Evolutionary conservation across 2,329 filamentous ascomycete genomes (phyloP).

Genomic region (Colletotrichum sp.): DNA sequence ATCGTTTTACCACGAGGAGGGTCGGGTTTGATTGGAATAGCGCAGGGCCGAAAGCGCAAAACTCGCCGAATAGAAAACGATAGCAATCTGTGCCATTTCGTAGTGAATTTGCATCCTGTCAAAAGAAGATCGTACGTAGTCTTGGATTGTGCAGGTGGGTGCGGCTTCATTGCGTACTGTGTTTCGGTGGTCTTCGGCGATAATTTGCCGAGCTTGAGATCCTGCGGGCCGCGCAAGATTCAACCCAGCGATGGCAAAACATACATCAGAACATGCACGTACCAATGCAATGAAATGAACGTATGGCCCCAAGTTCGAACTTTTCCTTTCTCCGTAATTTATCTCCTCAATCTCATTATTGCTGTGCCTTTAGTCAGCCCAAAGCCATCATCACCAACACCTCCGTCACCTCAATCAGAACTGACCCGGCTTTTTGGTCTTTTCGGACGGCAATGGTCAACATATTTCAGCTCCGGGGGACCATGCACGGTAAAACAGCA

Average conservation of each 20-base stretch:
- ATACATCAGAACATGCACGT: not conserved
- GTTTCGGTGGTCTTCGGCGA: not conserved
- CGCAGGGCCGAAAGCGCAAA: not conserved
- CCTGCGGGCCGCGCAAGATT: not conserved
- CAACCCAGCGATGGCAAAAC: not conserved
- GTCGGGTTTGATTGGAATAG: not conserved
- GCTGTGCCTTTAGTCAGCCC: not conserved
- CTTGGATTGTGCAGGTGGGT: not conserved
- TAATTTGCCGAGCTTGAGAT: not conserved
- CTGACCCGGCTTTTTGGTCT: not conserved
- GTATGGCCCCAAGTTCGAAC: not conserved
- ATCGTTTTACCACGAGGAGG: not conserved
- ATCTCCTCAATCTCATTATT: not conserved
- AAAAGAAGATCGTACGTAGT: not conserved
- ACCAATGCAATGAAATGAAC: not conserved
- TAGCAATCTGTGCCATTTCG: not conserved
- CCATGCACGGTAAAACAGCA: slow-evolving; percentile 47
- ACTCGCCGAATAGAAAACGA: not conserved
- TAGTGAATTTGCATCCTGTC: not conserved
- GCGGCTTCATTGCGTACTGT: not conserved
- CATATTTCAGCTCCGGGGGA: not conserved
- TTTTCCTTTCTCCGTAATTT: not conserved
- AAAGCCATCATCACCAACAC: not conserved
- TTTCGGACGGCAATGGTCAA: not conserved
- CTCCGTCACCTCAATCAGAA: not conserved